These are phyloP conservation scores for Saccharomyces cerevisiae DNA, from an alignment of 805 yeast species.

Conservation along the genomic window DNA sequence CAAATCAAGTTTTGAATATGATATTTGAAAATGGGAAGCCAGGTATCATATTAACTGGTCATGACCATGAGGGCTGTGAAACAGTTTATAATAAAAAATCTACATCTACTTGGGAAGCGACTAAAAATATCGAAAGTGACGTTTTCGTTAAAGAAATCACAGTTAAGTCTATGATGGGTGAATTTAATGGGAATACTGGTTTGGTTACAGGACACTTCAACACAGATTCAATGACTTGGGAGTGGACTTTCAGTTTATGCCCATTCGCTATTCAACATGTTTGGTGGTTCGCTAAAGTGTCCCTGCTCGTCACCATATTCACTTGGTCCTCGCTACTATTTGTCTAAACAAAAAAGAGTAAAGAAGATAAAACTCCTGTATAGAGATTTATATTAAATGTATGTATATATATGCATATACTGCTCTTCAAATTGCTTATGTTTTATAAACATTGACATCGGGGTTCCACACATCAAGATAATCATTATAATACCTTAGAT, in stretches of 20 bases:
- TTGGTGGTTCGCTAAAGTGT: conserved; percentile 86
- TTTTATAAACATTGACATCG: background rate
- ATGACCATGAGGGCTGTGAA: conserved; percentile 93
- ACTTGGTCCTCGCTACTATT: conserved; percentile 28
- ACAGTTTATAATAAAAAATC: conserved; percentile 44
- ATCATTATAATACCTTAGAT: background rate
- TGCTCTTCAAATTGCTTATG: background rate
- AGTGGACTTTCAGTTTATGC: conserved; percentile 64
- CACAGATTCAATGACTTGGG: conserved; percentile 40
- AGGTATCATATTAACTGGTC: conserved; percentile 86
- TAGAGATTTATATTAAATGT: background rate
- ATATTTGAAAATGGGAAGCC: conserved; percentile 58
- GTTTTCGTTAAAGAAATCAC: conserved; percentile 62
- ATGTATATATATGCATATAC: background rate
- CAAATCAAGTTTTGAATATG: conserved; percentile 62
- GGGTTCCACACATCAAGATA: background rate
- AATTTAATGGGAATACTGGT: conserved; percentile 84
- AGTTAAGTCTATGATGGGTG: conserved; percentile 94
- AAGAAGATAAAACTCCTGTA: background rate
- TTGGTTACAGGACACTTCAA: conserved; percentile 67
- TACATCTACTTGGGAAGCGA: conserved; percentile 40
- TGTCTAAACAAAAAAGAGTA: background rate
- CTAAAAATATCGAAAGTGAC: conserved; percentile 14
- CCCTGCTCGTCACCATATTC: conserved; percentile 36
- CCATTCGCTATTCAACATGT: conserved; percentile 81